A percentile compares a stretch with the other conserved stretches of the same genome.
phyloP scores from a whole-genome alignment of 352 stramenopile species.

The Pythium periplocum region DNA sequence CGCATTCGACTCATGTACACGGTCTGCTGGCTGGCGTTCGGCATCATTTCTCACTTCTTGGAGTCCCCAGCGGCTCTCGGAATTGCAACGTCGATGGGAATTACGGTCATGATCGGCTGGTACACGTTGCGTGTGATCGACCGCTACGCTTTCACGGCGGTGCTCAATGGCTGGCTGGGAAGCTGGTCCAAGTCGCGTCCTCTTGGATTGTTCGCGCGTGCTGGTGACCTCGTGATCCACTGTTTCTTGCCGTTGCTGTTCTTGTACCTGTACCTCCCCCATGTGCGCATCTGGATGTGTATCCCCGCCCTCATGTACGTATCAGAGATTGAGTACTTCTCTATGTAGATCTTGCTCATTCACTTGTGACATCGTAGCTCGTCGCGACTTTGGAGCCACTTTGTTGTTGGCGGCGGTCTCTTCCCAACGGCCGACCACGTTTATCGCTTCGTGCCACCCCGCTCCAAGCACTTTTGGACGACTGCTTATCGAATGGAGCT shows the following conservation, averaged over 20 bases:
- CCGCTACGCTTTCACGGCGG: conserved; percentile 68
- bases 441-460: conserved; percentile 71
- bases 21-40: conserved; percentile 70
- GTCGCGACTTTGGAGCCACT: conserved; percentile 67
- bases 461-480: conserved; percentile 71
- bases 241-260: conserved; percentile 57
- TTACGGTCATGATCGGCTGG: conserved; percentile 85
- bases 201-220: conserved; percentile 45
- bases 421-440: conserved; percentile 77
- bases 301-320: conserved; percentile 59
- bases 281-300: conserved; percentile 80
- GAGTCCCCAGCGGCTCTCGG: conserved; percentile 55
- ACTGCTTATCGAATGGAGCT: conserved; percentile 81
- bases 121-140: conserved; percentile 76
- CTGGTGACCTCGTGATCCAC: conserved; percentile 58
- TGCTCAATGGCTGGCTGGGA: conserved; percentile 73
- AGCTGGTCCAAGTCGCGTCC: conserved; percentile 53
- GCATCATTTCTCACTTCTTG: conserved; percentile 35
- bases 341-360: too few species aligned
- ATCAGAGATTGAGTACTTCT: too few species aligned
- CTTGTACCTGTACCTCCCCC: conserved; percentile 61
- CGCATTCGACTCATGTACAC: conserved; percentile 76
- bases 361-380: conserved; percentile 25
- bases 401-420: conserved; percentile 62
- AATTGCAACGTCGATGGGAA: conserved; percentile 74